Evolutionary conservation across 164 flowering plant species (phyloP).

Genomic region (Kingdonia uniflora): DNA sequence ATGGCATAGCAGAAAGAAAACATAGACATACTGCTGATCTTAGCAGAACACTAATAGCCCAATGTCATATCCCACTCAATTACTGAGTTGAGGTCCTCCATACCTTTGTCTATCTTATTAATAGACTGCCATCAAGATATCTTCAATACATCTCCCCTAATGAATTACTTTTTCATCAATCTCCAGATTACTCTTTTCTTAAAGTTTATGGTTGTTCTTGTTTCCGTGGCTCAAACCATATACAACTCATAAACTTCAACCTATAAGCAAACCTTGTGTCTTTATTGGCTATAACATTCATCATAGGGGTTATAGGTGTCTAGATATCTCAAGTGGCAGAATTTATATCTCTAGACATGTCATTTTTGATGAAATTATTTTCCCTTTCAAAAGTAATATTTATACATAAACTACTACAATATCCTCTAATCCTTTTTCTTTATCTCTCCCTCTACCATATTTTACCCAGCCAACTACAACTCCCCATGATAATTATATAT

Average conservation of each 20-base stretch:
- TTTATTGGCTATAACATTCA: background rate
- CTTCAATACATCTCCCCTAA: background rate
- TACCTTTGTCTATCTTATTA: background rate
- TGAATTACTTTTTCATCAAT: background rate
- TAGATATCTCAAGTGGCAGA: background rate
- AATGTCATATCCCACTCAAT: background rate
- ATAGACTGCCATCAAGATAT: background rate
- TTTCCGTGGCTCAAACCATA: no score
- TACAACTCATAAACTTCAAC: no score
- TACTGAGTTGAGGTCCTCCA: background rate
- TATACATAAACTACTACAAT: no score
- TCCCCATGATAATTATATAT: background rate
- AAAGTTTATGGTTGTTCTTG: background rate
- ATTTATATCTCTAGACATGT: slow-evolving; percentile 1
- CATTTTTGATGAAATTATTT: no score
- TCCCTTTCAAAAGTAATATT: no score
- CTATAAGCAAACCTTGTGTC: background rate
- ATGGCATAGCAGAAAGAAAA: slow-evolving; percentile 3
- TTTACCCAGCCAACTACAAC: background rate
- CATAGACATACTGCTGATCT: slow-evolving; percentile 1
- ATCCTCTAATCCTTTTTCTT: no score
- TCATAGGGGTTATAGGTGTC: background rate
- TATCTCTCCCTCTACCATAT: no score
- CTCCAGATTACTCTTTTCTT: background rate
- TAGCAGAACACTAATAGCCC: background rate